Evolutionary conservation across 2,329 filamentous ascomycete genomes (phyloP).

Genomic region (Penicillium sp.): DNA sequence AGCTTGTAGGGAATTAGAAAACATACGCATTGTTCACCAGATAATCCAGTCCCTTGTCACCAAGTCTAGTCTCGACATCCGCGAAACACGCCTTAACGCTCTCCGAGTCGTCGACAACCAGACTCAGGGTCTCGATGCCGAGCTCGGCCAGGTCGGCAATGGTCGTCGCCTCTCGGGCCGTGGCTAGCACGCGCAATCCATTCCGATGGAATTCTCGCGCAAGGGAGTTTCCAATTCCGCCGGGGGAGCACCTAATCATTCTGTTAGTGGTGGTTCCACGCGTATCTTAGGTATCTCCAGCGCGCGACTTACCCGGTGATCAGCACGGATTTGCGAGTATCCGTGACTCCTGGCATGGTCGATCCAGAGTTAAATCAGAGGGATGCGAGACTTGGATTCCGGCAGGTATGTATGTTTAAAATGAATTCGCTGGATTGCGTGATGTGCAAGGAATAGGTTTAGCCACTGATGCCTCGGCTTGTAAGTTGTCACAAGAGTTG

Average conservation of each 20-base stretch:
- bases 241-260: constrained; percentile 43
- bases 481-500: constrained; percentile 6
- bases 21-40: constrained; percentile 62
- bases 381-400: background rate
- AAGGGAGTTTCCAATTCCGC: constrained; percentile 63
- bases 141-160: constrained; percentile 54
- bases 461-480: constrained; percentile 18
- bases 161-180: constrained; percentile 56
- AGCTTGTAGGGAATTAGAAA: background rate
- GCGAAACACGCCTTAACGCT: constrained; percentile 54
- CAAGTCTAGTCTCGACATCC: constrained; percentile 52
- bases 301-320: constrained; percentile 46
- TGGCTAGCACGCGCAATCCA: constrained; percentile 62
- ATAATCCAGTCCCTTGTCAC: constrained; percentile 56
- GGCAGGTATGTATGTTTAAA: background rate
- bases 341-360: constrained; percentile 30
- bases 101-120: constrained; percentile 57
- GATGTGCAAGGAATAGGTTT: background rate
- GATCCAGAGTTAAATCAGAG: background rate
- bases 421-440: background rate
- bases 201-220: constrained; percentile 59
- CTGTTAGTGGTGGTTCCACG: constrained; percentile 6
- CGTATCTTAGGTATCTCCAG: background rate
- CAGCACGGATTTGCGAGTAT: constrained; percentile 44
- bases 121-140: constrained; percentile 58